Percentiles rank a stretch among this genome's conserved stretches.
phyloP scores from a whole-genome alignment of 768 basidiomycete genomes.

The Antrodiella citrinella region DNA sequence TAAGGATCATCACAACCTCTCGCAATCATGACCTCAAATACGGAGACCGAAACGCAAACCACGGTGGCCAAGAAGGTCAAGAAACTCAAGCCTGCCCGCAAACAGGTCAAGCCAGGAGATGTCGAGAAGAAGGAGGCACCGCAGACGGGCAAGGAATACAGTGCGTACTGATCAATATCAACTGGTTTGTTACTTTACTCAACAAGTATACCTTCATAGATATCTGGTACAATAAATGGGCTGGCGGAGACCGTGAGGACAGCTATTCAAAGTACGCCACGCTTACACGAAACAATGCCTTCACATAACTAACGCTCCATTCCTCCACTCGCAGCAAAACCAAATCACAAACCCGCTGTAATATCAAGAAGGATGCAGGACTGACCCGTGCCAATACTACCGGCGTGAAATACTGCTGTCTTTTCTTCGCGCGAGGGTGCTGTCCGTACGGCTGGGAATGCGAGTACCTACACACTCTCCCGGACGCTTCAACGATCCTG shows the following conservation, averaged over 20 bases:
- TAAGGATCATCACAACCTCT: too few relatives aligned
- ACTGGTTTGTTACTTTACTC: neutral
- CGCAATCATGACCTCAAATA: constrained; percentile 15
- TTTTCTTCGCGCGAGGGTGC: constrained; percentile 94
- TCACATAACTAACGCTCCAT: neutral
- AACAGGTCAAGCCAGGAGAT: constrained; percentile 87
- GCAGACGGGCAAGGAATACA: constrained; percentile 95
- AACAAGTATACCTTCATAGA: constrained; percentile 41
- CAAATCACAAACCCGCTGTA: constrained; percentile 89
- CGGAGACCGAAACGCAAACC: constrained; percentile 17
- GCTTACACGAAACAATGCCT: neutral
- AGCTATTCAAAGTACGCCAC: constrained; percentile 84
- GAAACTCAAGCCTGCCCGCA: constrained; percentile 85
- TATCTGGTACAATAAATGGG: constrained; percentile 99
- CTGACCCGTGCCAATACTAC: constrained; percentile 93
- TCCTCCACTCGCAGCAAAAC: constrained; percentile 60
- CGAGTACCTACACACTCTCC: constrained; percentile 89
- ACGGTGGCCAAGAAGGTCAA: constrained; percentile 31
- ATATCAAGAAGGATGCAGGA: constrained; percentile 81
- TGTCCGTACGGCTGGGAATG: constrained; percentile 99
- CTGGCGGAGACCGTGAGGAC: constrained; percentile 97
- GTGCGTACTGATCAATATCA: constrained; percentile 45
- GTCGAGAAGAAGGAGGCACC: constrained; percentile 83
- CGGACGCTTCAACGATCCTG: constrained; percentile 55
- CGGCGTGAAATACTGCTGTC: constrained; percentile 86